These are phyloP conservation scores for Tetrapisispora phaffii DNA, from an alignment of 805 yeast genomes.

Conservation along the genomic window DNA sequence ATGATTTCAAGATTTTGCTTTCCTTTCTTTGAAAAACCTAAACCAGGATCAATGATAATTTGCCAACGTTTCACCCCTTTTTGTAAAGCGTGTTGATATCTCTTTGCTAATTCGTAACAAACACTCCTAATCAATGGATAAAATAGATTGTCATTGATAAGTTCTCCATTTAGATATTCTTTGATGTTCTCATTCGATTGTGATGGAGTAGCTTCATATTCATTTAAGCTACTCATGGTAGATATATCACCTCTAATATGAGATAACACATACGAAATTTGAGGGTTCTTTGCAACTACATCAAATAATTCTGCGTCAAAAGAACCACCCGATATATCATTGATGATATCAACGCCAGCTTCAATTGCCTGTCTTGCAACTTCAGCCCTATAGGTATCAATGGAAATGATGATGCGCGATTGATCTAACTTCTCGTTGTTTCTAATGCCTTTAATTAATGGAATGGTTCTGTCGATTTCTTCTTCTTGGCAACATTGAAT, in stretches of 20 bases:
- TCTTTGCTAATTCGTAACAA: constrained; percentile 51
- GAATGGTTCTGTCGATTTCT: constrained; percentile 63
- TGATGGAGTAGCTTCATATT: constrained; percentile 34
- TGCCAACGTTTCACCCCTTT: constrained; percentile 83
- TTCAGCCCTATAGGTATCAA: constrained; percentile 76
- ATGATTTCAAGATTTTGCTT: constrained; percentile 61
- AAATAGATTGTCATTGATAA: constrained; percentile 11
- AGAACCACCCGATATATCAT: constrained; percentile 79
- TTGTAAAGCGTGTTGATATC: constrained; percentile 45
- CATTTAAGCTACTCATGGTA: constrained; percentile 55
- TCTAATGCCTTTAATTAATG: constrained; percentile 56
- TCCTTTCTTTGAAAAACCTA: constrained; percentile 88
- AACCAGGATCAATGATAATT: constrained; percentile 83
- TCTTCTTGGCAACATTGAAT: constrained; percentile 48
- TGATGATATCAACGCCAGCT: constrained; percentile 84
- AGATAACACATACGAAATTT: constrained; percentile 67
- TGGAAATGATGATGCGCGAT: constrained; percentile 46
- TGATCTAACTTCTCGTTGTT: constrained; percentile 29
- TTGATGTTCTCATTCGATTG: constrained; percentile 12
- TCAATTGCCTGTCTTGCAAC: constrained; percentile 63
- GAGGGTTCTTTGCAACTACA: constrained; percentile 54
- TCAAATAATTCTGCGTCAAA: constrained; percentile 58
- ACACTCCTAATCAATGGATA: constrained; percentile 44
- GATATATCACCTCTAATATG: constrained; percentile 79
- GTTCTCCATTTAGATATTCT: constrained; percentile 14